Evolutionary conservation across 2,329 filamentous ascomycete species (phyloP).

Genomic region (Fusarium succisae): DNA sequence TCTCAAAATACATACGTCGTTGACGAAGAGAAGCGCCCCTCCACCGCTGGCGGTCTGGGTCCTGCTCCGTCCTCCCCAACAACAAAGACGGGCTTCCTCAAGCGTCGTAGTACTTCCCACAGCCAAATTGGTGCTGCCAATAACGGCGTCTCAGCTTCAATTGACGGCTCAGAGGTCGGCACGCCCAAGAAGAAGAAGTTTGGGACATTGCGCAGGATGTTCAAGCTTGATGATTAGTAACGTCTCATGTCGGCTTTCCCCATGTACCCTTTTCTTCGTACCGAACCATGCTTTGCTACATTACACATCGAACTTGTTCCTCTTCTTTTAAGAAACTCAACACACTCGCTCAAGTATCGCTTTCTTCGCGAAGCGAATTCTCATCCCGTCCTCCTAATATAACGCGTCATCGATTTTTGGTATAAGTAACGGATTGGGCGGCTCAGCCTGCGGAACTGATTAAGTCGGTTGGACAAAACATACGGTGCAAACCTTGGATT

Average conservation of each 20-base stretch:
- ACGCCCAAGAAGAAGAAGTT: conserved; percentile 72
- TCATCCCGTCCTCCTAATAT: neutral
- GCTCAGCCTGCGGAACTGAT: neutral
- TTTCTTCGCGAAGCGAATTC: neutral
- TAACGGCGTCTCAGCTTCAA: neutral
- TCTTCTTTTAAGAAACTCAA: neutral
- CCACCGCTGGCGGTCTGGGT: conserved; percentile 47
- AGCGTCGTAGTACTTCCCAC: conserved; percentile 52
- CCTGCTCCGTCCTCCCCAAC: conserved; percentile 40
- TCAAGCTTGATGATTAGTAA: conserved; percentile 59
- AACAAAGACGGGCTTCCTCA: conserved; percentile 47
- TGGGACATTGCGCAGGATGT: conserved; percentile 70
- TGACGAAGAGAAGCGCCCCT: conserved; percentile 45
- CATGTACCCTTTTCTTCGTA: neutral
- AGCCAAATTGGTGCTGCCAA: conserved; percentile 37
- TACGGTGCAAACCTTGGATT: conserved; percentile 3
- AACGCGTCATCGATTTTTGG: conserved; percentile 2
- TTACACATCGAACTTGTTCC: neutral
- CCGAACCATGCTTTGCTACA: neutral
- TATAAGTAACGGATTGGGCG: conserved; percentile 5
- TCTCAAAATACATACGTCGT: conserved; percentile 40
- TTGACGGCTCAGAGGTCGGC: conserved; percentile 23
- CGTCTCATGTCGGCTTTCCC: neutral
- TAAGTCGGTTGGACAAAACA: neutral
- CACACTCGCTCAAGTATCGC: conserved; percentile 13